Evolutionary conservation across 2,329 filamentous ascomycete species (phyloP).

Genomic region (Alternaria ventricosa): DNA sequence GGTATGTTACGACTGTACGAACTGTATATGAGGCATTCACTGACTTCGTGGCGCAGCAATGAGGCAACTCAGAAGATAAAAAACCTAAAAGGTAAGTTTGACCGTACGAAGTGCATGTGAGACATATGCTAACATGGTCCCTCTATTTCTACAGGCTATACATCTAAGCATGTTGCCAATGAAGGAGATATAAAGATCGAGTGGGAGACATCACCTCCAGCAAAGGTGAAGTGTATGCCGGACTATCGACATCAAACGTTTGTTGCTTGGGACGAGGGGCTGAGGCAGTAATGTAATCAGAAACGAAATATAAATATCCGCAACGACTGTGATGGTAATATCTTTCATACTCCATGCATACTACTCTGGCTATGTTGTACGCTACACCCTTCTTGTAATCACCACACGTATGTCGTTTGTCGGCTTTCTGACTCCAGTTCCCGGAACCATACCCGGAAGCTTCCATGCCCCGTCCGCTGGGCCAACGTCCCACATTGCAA

Average conservation of each 20-base stretch:
- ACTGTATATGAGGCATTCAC: too few relatives aligned
- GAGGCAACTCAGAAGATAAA: too few relatives aligned
- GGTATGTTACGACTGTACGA: too few relatives aligned
- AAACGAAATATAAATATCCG: background rate
- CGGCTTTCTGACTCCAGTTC: slow-evolving; percentile 8
- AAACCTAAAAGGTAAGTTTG: background rate
- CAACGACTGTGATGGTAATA: too few relatives aligned
- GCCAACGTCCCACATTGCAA: slow-evolving; percentile 64
- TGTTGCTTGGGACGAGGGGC: slow-evolving; percentile 16
- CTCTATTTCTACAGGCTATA: slow-evolving; percentile 37
- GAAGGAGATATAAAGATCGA: slow-evolving; percentile 49
- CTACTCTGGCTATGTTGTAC: background rate
- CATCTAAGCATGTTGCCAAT: slow-evolving; percentile 42
- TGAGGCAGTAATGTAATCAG: background rate
- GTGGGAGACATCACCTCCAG: slow-evolving; percentile 56
- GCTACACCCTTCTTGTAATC: background rate
- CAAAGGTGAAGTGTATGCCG: slow-evolving; percentile 58
- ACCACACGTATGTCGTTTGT: background rate
- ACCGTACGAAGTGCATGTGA: background rate
- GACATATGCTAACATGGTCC: too few relatives aligned
- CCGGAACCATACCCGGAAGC: slow-evolving; percentile 10
- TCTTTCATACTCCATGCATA: background rate
- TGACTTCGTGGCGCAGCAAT: too few relatives aligned
- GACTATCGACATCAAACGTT: slow-evolving; percentile 19
- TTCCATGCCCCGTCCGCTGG: slow-evolving; percentile 35